Percentiles rank a stretch among this genome's conserved stretches.
Conservation (phyloP, 73 alveolate genomes). For the Tetrahymena thermophila region DNA sequence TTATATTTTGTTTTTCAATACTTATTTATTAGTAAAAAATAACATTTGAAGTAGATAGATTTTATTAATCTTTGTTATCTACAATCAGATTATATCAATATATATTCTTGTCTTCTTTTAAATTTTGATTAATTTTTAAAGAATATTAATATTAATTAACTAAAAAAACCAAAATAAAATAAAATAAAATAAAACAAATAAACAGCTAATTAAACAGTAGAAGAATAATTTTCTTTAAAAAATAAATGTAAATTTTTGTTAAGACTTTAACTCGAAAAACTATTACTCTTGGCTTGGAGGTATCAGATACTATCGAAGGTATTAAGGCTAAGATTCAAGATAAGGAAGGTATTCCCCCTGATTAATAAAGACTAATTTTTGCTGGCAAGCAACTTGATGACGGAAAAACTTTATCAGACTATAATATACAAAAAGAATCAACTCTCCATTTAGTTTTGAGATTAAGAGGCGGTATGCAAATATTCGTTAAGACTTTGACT, state of each 20-base stretch:
- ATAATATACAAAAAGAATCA: constrained; percentile 38
- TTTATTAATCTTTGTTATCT: not conserved
- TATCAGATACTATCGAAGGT: constrained; percentile 31
- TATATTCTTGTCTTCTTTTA: not conserved
- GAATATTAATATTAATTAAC: too few species aligned
- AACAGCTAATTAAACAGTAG: not conserved
- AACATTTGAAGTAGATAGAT: too few species aligned
- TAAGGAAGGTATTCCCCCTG: constrained; percentile 46
- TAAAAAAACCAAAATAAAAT: too few species aligned
- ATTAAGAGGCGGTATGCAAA: constrained; percentile 44
- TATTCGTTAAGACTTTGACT: constrained; percentile 23
- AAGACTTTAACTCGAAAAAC: constrained; percentile 40
- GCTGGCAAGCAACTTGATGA: constrained; percentile 36
- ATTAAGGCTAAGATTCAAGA: constrained; percentile 36
- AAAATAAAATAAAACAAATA: too few species aligned
- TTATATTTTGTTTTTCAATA: too few species aligned
- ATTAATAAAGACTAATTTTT: constrained; percentile 33
- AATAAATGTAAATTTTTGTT: constrained; percentile 5
- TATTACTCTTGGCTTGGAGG: constrained; percentile 27
- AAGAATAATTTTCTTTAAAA: not conserved
- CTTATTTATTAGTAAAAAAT: too few species aligned
- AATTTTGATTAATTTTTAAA: too few species aligned
- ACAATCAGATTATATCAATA: not conserved
- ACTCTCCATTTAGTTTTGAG: constrained; percentile 24
- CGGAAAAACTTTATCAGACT: constrained; percentile 32